These are phyloP conservation scores for Cladosporium velox DNA, from an alignment of 2,329 filamentous ascomycete genomes.

Conservation along the genomic window DNA sequence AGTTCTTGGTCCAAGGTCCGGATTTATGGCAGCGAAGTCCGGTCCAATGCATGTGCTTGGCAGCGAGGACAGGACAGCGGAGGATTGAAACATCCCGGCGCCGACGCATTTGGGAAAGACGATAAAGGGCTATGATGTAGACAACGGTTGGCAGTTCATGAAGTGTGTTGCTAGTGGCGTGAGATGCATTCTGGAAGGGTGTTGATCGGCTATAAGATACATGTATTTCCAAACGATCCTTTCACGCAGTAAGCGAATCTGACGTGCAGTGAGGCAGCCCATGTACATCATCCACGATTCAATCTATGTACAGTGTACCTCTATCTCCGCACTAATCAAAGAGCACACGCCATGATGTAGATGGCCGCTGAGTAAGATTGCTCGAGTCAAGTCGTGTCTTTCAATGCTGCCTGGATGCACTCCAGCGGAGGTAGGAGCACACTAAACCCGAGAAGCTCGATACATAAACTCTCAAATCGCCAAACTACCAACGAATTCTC, in stretches of 20 bases:
- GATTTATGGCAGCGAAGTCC: constrained; percentile 1
- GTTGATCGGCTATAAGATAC: too few relatives aligned
- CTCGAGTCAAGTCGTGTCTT: background rate
- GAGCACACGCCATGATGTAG: background rate
- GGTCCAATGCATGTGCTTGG: constrained; percentile 10
- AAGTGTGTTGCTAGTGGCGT: background rate
- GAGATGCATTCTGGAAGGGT: too few relatives aligned
- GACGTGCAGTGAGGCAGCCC: background rate
- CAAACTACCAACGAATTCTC: background rate
- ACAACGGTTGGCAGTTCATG: background rate
- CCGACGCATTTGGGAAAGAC: background rate
- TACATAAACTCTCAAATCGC: background rate
- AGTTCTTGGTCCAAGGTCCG: background rate
- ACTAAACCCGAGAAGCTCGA: background rate
- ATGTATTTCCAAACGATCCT: background rate
- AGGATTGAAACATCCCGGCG: constrained; percentile 1
- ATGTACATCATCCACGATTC: background rate
- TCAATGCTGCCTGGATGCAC: background rate
- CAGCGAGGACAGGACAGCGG: background rate
- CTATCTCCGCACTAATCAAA: background rate
- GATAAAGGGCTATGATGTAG: background rate
- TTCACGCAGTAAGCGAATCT: background rate
- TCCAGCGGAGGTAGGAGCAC: background rate
- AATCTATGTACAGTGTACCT: background rate
- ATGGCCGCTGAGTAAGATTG: background rate